Conservation (phyloP, 2,329 filamentous ascomycete genomes). For the Aspergillus fischeri region DNA sequence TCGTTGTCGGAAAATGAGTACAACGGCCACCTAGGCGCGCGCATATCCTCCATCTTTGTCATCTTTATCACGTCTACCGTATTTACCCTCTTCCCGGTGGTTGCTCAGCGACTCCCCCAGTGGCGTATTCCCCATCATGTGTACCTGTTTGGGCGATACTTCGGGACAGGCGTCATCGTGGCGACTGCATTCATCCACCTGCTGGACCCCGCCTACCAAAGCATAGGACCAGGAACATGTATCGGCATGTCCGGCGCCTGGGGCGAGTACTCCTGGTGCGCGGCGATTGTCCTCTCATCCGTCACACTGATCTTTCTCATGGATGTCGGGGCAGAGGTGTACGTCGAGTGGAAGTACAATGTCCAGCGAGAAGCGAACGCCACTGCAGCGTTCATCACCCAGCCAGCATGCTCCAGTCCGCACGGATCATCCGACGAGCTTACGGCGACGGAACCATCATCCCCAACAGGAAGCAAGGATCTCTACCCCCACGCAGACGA, state of each 20-base stretch:
- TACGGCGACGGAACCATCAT: not conserved
- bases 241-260: constrained; percentile 53
- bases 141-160: constrained; percentile 47
- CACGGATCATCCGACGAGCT: not conserved
- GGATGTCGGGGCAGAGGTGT: constrained; percentile 50
- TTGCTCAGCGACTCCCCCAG: constrained; percentile 37
- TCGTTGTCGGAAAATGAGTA: constrained; percentile 48
- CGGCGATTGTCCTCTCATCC: constrained; percentile 48
- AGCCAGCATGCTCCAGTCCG: not conserved
- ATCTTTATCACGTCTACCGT: constrained; percentile 40
- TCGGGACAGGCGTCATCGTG: constrained; percentile 46
- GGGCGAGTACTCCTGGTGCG: constrained; percentile 50
- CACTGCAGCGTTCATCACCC: constrained; percentile 11
- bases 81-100: constrained; percentile 46
- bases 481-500: constrained; percentile 1
- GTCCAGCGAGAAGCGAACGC: constrained; percentile 23
- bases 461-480: not conserved
- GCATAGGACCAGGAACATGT: constrained; percentile 47
- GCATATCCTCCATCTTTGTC: constrained; percentile 44
- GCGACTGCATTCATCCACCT: constrained; percentile 48
- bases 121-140: constrained; percentile 40
- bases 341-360: constrained; percentile 48
- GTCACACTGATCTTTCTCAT: constrained; percentile 49
- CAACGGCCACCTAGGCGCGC: constrained; percentile 46
- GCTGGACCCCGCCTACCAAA: constrained; percentile 42